phyloP scores from a whole-genome alignment of 148 eudicot species.

The Silene conica region DNA sequence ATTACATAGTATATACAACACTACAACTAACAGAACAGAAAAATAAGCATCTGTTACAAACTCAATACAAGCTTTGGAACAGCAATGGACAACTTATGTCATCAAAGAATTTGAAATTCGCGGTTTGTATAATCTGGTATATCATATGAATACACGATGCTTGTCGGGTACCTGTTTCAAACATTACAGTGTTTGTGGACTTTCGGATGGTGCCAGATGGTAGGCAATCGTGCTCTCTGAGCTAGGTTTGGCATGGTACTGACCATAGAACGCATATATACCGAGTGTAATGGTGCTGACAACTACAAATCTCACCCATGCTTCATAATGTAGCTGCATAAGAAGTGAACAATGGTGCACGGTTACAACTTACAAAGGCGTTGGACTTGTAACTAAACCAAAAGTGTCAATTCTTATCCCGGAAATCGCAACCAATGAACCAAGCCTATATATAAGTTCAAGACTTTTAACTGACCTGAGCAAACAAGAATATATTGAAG shows the following conservation, averaged over 20 bases:
- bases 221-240: conserved; percentile 40
- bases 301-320: conserved; percentile 83
- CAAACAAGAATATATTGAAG: conserved; percentile 84
- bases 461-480: conserved; percentile 56
- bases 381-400: not conserved
- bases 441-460: not conserved
- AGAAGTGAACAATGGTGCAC: not conserved
- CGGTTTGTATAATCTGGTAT: not conserved
- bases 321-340: conserved; percentile 88
- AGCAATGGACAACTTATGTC: not conserved
- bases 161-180: not conserved
- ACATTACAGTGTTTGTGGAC: conserved; percentile 19
- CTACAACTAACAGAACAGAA: not conserved
- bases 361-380: not conserved
- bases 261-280: conserved; percentile 84
- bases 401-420: not conserved
- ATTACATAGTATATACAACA: conserved; percentile 20
- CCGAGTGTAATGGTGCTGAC: conserved; percentile 55
- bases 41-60: not conserved
- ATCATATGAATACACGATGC: conserved; percentile 5
- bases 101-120: not conserved
- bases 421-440: not conserved
- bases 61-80: conserved; percentile 1
- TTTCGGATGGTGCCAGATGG: conserved; percentile 44
- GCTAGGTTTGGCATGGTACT: conserved; percentile 72